Evolutionary conservation across 192 early-diverging fungal genomes (phyloP).

Genomic region (Coemansia sp.): DNA sequence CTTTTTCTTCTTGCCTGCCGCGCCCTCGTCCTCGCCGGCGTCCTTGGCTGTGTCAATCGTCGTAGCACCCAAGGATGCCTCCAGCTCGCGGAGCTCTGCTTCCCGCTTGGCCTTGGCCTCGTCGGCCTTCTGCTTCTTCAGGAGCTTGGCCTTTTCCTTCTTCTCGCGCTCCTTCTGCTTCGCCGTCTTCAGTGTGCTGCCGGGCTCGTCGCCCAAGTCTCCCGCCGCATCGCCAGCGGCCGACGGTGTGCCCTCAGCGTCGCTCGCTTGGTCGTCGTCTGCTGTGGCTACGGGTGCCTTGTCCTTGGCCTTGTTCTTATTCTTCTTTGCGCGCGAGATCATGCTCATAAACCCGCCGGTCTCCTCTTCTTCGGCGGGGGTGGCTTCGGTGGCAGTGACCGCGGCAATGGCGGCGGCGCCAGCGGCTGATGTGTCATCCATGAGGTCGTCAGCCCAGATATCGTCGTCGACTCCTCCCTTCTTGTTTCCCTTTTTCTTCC

Average conservation of each 20-base stretch:
- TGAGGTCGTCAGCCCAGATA: slow-evolving; percentile 35
- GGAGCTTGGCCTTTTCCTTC: slow-evolving; percentile 47
- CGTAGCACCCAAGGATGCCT: slow-evolving; percentile 20
- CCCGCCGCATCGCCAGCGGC: slow-evolving; percentile 24
- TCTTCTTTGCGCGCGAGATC: slow-evolving; percentile 30
- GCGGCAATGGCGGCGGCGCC: slow-evolving; percentile 5
- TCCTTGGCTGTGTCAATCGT: slow-evolving; percentile 20
- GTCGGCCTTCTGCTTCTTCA: slow-evolving; percentile 44
- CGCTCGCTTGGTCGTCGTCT: neutral
- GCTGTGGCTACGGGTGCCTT: slow-evolving; percentile 1
- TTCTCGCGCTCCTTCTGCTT: slow-evolving; percentile 57
- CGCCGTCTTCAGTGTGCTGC: slow-evolving; percentile 53
- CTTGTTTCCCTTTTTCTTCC: slow-evolving; percentile 33
- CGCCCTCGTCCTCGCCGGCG: slow-evolving; percentile 11
- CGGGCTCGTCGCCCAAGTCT: slow-evolving; percentile 49
- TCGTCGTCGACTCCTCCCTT: slow-evolving; percentile 17
- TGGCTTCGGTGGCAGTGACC: slow-evolving; percentile 13
- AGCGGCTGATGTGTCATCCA: slow-evolving; percentile 10
- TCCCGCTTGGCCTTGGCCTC: slow-evolving; percentile 49
- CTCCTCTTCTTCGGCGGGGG: slow-evolving; percentile 26
- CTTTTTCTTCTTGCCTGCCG: slow-evolving; percentile 53
- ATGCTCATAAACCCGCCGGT: slow-evolving; percentile 13
- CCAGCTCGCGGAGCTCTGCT: slow-evolving; percentile 28
- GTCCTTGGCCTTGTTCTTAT: slow-evolving; percentile 19
- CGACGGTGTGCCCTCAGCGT: neutral